These are phyloP conservation scores for Populus davidiana DNA, from an alignment of 345 rosid species.

Conservation along the genomic window DNA sequence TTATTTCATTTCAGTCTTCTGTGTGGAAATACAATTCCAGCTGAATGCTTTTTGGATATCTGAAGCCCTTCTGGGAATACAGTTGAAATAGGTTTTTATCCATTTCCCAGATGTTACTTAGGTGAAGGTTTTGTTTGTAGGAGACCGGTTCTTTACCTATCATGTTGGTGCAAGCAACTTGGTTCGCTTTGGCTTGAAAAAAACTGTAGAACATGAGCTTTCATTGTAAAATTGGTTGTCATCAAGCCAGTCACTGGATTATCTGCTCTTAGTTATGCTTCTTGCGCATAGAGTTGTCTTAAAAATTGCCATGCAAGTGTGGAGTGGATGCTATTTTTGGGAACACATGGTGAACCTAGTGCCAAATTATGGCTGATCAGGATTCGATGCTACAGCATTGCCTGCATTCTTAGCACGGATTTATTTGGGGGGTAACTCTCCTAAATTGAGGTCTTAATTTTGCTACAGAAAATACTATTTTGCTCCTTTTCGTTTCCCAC, in stretches of 20 bases:
- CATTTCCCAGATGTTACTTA: too few species aligned
- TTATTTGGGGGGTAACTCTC: not conserved
- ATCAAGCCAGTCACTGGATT: not conserved
- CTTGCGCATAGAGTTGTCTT: not conserved
- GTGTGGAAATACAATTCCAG: not conserved
- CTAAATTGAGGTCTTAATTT: not conserved
- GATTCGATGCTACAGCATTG: not conserved
- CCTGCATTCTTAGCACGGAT: not conserved
- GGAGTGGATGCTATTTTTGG: not conserved
- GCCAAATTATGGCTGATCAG: too few species aligned
- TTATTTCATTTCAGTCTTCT: not conserved
- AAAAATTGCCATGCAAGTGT: not conserved
- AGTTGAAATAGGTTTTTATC: too few species aligned
- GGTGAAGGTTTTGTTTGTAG: too few species aligned
- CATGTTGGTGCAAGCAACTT: too few species aligned
- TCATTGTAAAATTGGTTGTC: not conserved
- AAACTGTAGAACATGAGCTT: not conserved
- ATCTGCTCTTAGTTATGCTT: not conserved
- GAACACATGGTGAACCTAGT: too few species aligned
- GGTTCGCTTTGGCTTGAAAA: not conserved
- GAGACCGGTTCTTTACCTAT: too few species aligned
- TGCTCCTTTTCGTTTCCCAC: slow-evolving; percentile 3
- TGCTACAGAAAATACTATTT: too few species aligned
- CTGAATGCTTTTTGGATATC: not conserved
- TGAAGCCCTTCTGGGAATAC: not conserved